Evolutionary conservation across 2,329 filamentous ascomycete species (phyloP).

Genomic region (Aspergillus pseudoterreus): DNA sequence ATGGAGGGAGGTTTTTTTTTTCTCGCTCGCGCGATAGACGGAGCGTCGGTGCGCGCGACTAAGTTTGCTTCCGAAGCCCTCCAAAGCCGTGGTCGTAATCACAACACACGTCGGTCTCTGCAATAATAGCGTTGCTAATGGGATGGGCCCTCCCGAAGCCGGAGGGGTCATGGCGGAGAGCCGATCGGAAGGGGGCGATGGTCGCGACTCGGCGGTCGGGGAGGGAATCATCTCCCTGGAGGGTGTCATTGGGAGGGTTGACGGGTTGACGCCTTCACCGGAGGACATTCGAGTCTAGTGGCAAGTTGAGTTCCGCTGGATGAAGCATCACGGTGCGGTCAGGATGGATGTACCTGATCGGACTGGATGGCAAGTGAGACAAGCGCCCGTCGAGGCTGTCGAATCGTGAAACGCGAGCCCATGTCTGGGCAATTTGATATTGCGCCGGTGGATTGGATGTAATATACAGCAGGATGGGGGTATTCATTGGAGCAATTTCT

Average conservation of each 20-base stretch:
- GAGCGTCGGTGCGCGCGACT: neutral
- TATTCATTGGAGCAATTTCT: neutral
- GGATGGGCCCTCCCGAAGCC: neutral
- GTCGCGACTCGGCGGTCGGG: neutral
- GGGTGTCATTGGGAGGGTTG: neutral
- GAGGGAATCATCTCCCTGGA: neutral
- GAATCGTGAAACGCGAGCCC: neutral
- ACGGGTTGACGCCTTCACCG: neutral
- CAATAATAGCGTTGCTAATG: neutral
- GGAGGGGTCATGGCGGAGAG: constrained; percentile 3
- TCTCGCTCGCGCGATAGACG: constrained; percentile 7
- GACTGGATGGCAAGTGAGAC: neutral
- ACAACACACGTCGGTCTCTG: neutral
- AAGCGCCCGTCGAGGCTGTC: neutral
- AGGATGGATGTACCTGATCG: neutral
- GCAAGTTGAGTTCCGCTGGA: neutral
- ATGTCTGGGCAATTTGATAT: neutral
- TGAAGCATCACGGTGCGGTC: neutral
- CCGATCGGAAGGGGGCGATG: neutral
- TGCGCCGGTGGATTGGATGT: neutral
- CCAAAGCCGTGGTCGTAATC: neutral
- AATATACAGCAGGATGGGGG: neutral
- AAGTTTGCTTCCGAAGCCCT: neutral
- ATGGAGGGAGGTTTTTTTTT: neutral
- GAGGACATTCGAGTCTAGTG: neutral